Percentiles rank a stretch among this genome's conserved stretches.
These are phyloP conservation scores for Neurospora africana DNA, from an alignment of 495 filamentous ascomycete genomes.

Conservation along the genomic window DNA sequence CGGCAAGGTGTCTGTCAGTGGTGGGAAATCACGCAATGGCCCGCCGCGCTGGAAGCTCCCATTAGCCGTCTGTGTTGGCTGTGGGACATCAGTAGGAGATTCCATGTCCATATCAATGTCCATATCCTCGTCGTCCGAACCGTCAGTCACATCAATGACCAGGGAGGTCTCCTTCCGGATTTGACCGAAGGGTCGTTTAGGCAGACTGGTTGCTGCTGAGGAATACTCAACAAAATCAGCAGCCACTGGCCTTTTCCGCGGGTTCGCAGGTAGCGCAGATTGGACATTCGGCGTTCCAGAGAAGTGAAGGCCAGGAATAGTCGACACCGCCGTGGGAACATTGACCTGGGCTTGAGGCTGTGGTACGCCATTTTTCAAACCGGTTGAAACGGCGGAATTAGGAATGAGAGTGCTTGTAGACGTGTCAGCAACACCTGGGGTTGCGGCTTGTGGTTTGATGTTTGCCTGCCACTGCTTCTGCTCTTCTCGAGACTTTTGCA, in stretches of 20 bases:
- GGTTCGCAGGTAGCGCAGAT: slow-evolving; percentile 1
- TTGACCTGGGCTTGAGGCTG: background rate
- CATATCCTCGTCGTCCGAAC: slow-evolving; percentile 33
- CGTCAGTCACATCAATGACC: slow-evolving; percentile 70
- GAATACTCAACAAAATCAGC: slow-evolving; percentile 65
- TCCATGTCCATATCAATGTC: slow-evolving; percentile 43
- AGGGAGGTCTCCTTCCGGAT: slow-evolving; percentile 38
- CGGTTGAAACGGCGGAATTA: background rate
- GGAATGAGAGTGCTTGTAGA: background rate
- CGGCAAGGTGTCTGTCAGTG: slow-evolving; percentile 29
- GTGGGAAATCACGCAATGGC: slow-evolving; percentile 34
- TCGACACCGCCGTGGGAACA: background rate
- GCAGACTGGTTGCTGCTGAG: slow-evolving; percentile 20
- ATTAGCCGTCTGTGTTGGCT: slow-evolving; percentile 12
- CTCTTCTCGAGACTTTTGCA: slow-evolving; percentile 31
- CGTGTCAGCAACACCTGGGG: background rate
- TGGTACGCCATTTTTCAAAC: background rate
- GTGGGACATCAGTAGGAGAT: slow-evolving; percentile 30
- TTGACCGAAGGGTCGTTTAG: slow-evolving; percentile 55
- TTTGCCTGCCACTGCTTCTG: slow-evolving; percentile 10
- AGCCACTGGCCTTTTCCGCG: slow-evolving; percentile 74
- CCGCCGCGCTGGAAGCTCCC: slow-evolving; percentile 20
- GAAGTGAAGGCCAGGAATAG: slow-evolving; percentile 6
- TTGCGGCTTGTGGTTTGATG: slow-evolving; percentile 3
- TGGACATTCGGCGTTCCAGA: slow-evolving; percentile 3